phyloP scores from a whole-genome alignment of 2,329 filamentous ascomycete species.

The Exophiala xenobiotica region DNA sequence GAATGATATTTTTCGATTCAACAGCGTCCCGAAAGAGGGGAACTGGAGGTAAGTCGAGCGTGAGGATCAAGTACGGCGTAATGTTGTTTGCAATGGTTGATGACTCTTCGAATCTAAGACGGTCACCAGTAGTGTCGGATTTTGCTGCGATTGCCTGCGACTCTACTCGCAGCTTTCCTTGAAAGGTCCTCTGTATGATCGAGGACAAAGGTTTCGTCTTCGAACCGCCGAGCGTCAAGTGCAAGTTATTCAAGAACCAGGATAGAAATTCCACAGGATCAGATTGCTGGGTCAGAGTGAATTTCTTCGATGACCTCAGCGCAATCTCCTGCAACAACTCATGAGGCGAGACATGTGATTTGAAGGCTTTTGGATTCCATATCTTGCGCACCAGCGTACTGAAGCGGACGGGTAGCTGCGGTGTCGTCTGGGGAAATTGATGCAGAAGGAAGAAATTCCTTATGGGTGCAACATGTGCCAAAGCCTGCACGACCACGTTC shows the following conservation, averaged over 20 bases:
- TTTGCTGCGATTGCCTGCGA: conserved; percentile 91
- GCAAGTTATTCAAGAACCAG: conserved; percentile 96
- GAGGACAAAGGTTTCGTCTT: conserved; percentile 80
- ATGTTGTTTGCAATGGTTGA: conserved; percentile 74
- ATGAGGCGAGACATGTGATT: conserved; percentile 93
- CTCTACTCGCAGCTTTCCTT: conserved; percentile 87
- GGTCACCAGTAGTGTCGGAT: conserved; percentile 75
- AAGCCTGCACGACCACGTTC: conserved; percentile 88
- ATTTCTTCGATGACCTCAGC: conserved; percentile 84
- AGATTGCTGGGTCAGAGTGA: conserved; percentile 84
- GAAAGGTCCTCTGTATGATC: conserved; percentile 89
- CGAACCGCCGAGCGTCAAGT: conserved; percentile 85
- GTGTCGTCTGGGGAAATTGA: conserved; percentile 65
- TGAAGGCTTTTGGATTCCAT: conserved; percentile 96
- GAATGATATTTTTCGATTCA: conserved; percentile 92
- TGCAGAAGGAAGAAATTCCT: conserved; percentile 91
- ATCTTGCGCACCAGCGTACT: conserved; percentile 92
- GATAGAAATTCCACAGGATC: conserved; percentile 95
- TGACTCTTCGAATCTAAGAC: conserved; percentile 89
- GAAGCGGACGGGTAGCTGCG: conserved; percentile 84
- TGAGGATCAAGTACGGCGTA: conserved; percentile 84
- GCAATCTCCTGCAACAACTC: conserved; percentile 95
- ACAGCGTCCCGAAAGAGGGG: conserved; percentile 91
- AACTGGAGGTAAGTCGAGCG: conserved; percentile 84
- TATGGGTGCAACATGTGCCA: conserved; percentile 84